A percentile compares a stretch with the other conserved stretches of the same genome.
Conservation (phyloP, 768 basidiomycete species). For the Peribolospora baueri region DNA sequence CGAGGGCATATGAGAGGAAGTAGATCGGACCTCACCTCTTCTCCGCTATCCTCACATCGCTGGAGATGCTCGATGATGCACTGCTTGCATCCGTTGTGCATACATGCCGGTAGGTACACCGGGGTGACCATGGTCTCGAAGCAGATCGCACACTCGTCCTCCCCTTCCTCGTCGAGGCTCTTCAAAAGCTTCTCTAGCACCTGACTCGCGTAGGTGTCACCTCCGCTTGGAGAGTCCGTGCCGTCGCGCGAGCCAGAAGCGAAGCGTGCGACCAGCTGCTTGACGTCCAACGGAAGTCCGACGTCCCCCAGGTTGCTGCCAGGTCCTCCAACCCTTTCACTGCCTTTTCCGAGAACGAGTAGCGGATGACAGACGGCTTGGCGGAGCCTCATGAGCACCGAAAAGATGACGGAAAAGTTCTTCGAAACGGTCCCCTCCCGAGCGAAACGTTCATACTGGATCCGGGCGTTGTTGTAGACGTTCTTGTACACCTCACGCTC, state of each 20-base stretch:
- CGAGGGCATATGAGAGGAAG: neutral
- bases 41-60: constrained; percentile 40
- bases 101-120: constrained; percentile 45
- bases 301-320: constrained; percentile 14
- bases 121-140: constrained; percentile 49
- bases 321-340: constrained; percentile 21
- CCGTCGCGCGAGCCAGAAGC: constrained; percentile 15
- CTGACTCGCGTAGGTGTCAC: constrained; percentile 29
- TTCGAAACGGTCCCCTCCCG: constrained; percentile 32
- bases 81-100: constrained; percentile 73
- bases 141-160: constrained; percentile 56
- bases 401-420: constrained; percentile 30
- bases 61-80: constrained; percentile 57
- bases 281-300: constrained; percentile 22
- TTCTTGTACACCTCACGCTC: constrained; percentile 71
- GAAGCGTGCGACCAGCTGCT: constrained; percentile 35
- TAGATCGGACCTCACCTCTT: constrained; percentile 24
- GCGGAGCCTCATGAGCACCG: constrained; percentile 79
- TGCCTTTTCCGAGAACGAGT: constrained; percentile 37
- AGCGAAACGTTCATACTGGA: constrained; percentile 51
- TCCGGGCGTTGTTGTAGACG: constrained; percentile 50
- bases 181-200: constrained; percentile 29
- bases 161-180: constrained; percentile 17
- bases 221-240: constrained; percentile 17
- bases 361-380: constrained; percentile 79